These are phyloP conservation scores for Sutorius eximius DNA, from an alignment of 1,284 basidiomycete species.

Conservation along the genomic window DNA sequence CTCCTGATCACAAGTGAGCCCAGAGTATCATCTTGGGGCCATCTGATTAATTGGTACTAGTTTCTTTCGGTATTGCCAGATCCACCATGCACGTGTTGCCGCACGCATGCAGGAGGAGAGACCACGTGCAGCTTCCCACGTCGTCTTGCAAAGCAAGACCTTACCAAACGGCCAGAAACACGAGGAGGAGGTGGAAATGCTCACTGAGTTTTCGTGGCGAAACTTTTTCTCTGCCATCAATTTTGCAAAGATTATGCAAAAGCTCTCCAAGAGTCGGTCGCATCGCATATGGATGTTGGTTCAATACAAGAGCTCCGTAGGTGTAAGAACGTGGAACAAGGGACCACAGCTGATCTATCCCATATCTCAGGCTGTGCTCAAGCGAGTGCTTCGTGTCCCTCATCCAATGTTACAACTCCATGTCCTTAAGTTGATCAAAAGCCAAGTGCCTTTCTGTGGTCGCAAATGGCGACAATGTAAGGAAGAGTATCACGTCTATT, in stretches of 20 bases:
- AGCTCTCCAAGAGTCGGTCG: conserved; percentile 91
- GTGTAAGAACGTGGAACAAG: conserved; percentile 28
- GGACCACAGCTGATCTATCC: conserved; percentile 10
- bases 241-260: conserved; percentile 98
- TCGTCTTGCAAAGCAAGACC: conserved; percentile 51
- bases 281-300: conserved; percentile 96
- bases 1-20: conserved; percentile 77
- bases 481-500: conserved; percentile 22
- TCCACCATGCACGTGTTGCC: conserved; percentile 66
- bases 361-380: conserved; percentile 78
- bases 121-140: conserved; percentile 55
- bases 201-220: conserved; percentile 95
- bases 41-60: conserved; percentile 42
- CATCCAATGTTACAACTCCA: conserved; percentile 95
- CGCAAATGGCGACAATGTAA: conserved; percentile 97
- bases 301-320: conserved; percentile 96
- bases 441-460: conserved; percentile 97
- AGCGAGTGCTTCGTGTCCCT: conserved; percentile 90
- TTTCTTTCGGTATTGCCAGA: conserved; percentile 93
- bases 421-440: conserved; percentile 97
- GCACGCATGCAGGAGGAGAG: conserved; percentile 59
- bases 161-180: conserved; percentile 70
- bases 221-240: conserved; percentile 99
- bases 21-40: neutral
- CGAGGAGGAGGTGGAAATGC: conserved; percentile 86